These are phyloP conservation scores for Cercospora janseana DNA, from an alignment of 2,329 filamentous ascomycete species.

Conservation along the genomic window DNA sequence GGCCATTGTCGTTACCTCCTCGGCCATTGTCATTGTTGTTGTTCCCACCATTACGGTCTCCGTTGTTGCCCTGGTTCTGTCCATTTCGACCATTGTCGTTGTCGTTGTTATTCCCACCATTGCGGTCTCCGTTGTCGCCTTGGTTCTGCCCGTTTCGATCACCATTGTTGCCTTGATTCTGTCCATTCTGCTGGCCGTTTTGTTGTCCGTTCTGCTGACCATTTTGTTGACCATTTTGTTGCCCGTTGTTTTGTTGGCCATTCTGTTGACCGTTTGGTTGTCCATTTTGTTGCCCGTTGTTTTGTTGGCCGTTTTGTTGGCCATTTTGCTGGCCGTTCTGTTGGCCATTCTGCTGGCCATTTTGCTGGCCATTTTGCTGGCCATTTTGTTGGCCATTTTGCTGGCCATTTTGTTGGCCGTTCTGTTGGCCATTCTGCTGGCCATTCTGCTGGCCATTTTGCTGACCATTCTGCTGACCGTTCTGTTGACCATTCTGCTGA, in stretches of 20 bases:
- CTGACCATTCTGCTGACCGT: neutral
- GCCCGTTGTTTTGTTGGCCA: neutral
- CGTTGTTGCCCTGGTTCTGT: constrained; percentile 3
- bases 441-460: too few species aligned
- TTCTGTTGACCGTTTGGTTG: too few species aligned
- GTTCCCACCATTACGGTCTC: constrained; percentile 1
- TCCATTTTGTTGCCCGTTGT: neutral
- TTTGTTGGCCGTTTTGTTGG: neutral
- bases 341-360: neutral
- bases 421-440: neutral
- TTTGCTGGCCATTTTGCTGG: too few species aligned
- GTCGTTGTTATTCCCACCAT: neutral
- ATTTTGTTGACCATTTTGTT: neutral
- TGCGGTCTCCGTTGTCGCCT: neutral
- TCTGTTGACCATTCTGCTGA: neutral
- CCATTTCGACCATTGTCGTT: neutral
- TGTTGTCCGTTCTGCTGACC: neutral
- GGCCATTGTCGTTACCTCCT: neutral
- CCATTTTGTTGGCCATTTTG: neutral
- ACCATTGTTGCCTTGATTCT: constrained; percentile 7
- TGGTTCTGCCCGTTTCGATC: constrained; percentile 1
- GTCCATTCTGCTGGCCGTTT: neutral
- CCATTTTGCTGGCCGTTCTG: neutral
- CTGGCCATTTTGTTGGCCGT: neutral
- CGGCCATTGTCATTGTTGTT: constrained; percentile 5